Percentiles rank a stretch among this genome's conserved stretches.
Evolutionary conservation across 345 rosid genomes (phyloP).

Genomic region (Camelina neglecta): DNA sequence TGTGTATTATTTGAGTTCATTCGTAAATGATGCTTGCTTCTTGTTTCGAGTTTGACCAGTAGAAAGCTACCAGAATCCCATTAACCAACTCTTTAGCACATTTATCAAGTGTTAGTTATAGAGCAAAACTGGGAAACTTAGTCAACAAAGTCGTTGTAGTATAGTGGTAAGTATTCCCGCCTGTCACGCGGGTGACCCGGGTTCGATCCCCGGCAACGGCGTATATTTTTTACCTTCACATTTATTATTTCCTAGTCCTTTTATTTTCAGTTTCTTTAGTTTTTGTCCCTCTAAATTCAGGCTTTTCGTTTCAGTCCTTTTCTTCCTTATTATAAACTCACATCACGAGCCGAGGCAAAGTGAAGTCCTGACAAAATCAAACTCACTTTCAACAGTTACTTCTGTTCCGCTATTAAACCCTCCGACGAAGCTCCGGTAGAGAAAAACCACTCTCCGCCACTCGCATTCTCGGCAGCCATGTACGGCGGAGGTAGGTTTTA

Average conservation of each 20-base stretch:
- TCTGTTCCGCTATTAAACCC: slow-evolving; percentile 13
- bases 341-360: slow-evolving; percentile 4
- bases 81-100: background rate
- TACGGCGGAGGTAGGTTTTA: slow-evolving; percentile 89
- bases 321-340: background rate
- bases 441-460: slow-evolving; percentile 18
- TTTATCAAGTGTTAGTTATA: too few species aligned
- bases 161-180: slow-evolving; percentile 90
- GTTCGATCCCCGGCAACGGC: slow-evolving; percentile 97
- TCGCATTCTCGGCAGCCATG: slow-evolving; percentile 53
- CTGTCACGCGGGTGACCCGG: slow-evolving; percentile 98
- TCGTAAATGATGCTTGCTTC: slow-evolving; percentile 20
- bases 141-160: slow-evolving; percentile 68
- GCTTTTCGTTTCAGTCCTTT: background rate
- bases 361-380: slow-evolving; percentile 16
- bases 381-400: background rate
- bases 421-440: slow-evolving; percentile 21
- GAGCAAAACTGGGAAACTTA: rapidly evolving
- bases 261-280: background rate
- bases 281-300: background rate
- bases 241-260: background rate
- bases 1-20: slow-evolving; percentile 12
- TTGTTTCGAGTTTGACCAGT: slow-evolving; percentile 27
- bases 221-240: background rate
- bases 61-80: background rate